A percentile compares a stretch with the other conserved stretches of the same genome.
Conservation (phyloP, 345 rosid species). For the Linum tenue region DNA sequence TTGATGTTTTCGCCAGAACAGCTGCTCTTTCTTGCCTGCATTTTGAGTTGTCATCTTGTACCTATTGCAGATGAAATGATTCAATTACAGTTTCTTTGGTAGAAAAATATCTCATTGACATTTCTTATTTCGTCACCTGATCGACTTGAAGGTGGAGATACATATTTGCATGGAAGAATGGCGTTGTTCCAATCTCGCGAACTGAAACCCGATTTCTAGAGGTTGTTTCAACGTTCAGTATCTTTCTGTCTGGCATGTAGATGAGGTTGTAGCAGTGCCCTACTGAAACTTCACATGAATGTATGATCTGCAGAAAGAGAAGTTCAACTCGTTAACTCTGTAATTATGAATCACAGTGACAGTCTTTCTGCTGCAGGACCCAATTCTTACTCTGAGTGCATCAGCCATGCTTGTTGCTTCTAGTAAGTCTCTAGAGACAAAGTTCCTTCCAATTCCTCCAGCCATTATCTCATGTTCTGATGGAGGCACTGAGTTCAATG, state of each 20-base stretch:
- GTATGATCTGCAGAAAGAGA: conserved; percentile 29
- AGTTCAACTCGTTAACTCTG: neutral
- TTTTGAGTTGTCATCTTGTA: conserved; percentile 40
- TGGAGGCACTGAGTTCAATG: conserved; percentile 51
- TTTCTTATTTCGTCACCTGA: conserved; percentile 30
- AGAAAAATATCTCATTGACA: neutral
- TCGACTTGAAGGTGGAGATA: conserved; percentile 45
- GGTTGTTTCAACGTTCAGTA: conserved; percentile 48
- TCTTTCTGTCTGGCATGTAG: conserved; percentile 21
- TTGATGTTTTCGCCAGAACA: conserved; percentile 34
- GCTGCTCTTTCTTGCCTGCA: conserved; percentile 40
- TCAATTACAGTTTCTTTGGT: neutral
- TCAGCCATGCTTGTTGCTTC: conserved; percentile 44
- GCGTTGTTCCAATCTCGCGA: conserved; percentile 31
- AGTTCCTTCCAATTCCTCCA: conserved; percentile 45
- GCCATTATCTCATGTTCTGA: conserved; percentile 33
- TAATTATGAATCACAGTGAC: neutral
- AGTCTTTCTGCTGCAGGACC: neutral
- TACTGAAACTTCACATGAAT: conserved; percentile 35
- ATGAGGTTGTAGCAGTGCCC: conserved; percentile 61
- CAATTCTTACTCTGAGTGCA: conserved; percentile 29
- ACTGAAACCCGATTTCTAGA: conserved; percentile 41
- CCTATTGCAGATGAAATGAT: conserved; percentile 14
- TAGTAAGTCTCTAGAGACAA: conserved; percentile 46
- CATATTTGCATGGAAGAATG: conserved; percentile 61